Base-by-base conservation (phyloP, 202 grass and related monocot genomes). In the Bolboschoenoplectus hybrid region DNA sequence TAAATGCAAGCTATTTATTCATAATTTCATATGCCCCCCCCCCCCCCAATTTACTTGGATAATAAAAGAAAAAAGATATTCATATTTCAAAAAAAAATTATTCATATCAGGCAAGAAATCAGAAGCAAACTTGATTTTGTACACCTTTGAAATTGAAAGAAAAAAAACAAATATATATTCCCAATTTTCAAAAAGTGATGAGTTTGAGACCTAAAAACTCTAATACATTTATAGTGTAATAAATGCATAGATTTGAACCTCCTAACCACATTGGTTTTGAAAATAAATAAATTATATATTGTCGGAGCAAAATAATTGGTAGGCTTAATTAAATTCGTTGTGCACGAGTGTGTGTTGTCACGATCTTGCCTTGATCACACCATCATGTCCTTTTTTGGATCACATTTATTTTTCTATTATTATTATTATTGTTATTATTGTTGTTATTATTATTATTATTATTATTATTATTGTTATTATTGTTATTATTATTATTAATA, bases 331-430 rank as follows among this genome's bases (percentile, higher is more conserved):
- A 4, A 46, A 20, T 62, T 67, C 53, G 10, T 63, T 55, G 44
- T 69, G 81, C 81, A 83, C 81, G 81, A 83, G 81, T 83, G 81
- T 83, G 43, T 52, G 79, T 47, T 40, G 80, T 68, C 81, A 47
- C 63, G 53, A 51, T 83, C 63, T 36, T 51, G 19, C 64, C 68
- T 60, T 82, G 80, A 63, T 57, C 7, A 43, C 55, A 58, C 17
- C 26, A 26, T 26, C 26, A 26, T 26, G 26, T 26, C 26, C 26
- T 26, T 26, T 26, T 26, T 26, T 26, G 26, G 26, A 44, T 70
- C 67, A 16, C 67, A 70, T 70, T 70, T 70, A 70, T 70, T 0
- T 44, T 16, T 44, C 3, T 41, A 69, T 17, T 69, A 69, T 58
- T n/a, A 14, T 13, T 58, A 16, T 58, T 13, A 58, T 58, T 16